Percentiles rank a stretch among this genome's conserved stretches.
Evolutionary conservation across 75 land plant genomes (phyloP).

Genomic region (Picea glauca): DNA sequence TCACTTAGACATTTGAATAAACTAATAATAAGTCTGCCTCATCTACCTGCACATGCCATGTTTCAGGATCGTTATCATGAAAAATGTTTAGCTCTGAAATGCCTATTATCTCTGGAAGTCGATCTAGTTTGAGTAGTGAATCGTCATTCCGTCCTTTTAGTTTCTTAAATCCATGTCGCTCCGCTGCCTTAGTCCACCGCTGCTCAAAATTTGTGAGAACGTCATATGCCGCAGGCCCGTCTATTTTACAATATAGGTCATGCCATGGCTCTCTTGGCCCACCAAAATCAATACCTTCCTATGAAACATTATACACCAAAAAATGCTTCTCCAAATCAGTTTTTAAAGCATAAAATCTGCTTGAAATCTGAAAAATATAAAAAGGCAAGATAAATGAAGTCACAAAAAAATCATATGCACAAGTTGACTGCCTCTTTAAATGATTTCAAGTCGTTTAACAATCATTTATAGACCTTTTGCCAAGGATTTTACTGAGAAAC

Average conservation of each 20-base stretch:
- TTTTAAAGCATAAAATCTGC: constrained; percentile 5
- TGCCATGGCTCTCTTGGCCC: constrained; percentile 98
- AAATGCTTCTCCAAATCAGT: not conserved
- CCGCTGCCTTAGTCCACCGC: constrained; percentile 68
- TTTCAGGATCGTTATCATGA: constrained; percentile 56
- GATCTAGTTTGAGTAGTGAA: constrained; percentile 49
- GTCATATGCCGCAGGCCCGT: constrained; percentile 93
- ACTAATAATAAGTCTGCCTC: constrained; percentile 1
- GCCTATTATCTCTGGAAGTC: constrained; percentile 61
- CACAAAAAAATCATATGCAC: no score
- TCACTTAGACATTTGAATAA: not conserved
- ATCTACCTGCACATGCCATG: constrained; percentile 84
- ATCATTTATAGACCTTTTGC: no score
- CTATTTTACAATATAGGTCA: constrained; percentile 83
- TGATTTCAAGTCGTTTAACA: no score
- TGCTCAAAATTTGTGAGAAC: constrained; percentile 86
- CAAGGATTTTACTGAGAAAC: no score
- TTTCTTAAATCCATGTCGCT: constrained; percentile 35
- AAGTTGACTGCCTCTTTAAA: no score
- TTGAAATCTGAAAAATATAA: constrained; percentile 19
- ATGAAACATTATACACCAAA: not conserved
- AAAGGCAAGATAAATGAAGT: constrained; percentile 21
- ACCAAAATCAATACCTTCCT: constrained; percentile 43
- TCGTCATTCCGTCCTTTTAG: constrained; percentile 40
- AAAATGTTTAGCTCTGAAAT: constrained; percentile 30